A percentile compares a stretch with the other conserved stretches of the same genome.
phyloP scores from a whole-genome alignment of 179 eudicot genomes.

The Vitellaria paradoxa region DNA sequence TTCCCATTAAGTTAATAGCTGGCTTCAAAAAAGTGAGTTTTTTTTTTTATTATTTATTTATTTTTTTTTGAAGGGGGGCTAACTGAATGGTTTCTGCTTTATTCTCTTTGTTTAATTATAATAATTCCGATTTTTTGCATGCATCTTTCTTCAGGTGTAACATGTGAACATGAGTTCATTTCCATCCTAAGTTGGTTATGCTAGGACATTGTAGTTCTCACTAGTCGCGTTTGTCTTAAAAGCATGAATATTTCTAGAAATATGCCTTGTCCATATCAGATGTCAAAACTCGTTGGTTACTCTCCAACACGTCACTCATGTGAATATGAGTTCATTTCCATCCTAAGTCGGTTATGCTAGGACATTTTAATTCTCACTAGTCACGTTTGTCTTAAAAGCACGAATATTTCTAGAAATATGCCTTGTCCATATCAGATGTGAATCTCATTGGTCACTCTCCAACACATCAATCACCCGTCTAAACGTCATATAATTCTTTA shows the following conservation, averaged over 20 bases:
- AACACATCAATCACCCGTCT: too few relatives aligned
- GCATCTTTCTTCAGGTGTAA: not conserved
- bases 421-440: too few relatives aligned
- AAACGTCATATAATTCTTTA: too few relatives aligned
- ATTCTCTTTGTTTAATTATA: not conserved
- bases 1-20: conserved; percentile 62
- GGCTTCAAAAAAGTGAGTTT: conserved; percentile 62
- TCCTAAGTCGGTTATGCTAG: not conserved
- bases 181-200: not conserved
- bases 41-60: too few relatives aligned
- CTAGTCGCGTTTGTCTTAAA: not conserved
- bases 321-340: not conserved
- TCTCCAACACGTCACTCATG: too few relatives aligned
- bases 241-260: too few relatives aligned
- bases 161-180: not conserved
- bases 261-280: too few relatives aligned
- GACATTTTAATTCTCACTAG: not conserved
- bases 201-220: not conserved
- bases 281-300: too few relatives aligned
- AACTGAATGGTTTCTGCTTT: conserved; percentile 1
- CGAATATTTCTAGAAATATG: too few relatives aligned
- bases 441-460: too few relatives aligned
- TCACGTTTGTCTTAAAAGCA: too few relatives aligned
- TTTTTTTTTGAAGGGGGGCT: not conserved
- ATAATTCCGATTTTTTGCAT: not conserved